Percentiles rank a stretch among this genome's conserved stretches.
Conservation (phyloP, 164 flowering plant genomes). For the Aristolochia californica region DNA sequence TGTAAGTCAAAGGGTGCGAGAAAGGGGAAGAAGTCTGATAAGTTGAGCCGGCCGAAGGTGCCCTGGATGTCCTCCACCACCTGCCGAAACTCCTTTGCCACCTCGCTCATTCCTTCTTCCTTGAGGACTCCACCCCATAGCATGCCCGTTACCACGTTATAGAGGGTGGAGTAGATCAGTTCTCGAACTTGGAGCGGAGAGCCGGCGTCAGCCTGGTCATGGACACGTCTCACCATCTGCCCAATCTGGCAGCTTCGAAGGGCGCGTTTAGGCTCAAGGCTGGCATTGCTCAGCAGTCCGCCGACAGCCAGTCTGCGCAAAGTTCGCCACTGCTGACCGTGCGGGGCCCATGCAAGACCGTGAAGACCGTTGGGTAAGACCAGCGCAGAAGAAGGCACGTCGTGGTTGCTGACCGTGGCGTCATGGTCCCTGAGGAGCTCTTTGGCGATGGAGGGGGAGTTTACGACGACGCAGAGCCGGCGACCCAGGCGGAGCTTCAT, state of each 20-base stretch:
- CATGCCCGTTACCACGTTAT: constrained; percentile 23
- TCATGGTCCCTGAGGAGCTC: constrained; percentile 7
- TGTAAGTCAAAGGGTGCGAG: constrained; percentile 37
- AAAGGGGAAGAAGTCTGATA: constrained; percentile 38
- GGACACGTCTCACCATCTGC: constrained; percentile 9
- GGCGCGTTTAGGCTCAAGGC: constrained; percentile 14
- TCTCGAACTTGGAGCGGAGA: constrained; percentile 12
- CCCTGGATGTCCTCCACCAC: constrained; percentile 19
- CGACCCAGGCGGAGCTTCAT: constrained; percentile 1
- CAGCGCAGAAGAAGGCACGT: background rate
- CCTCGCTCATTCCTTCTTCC: constrained; percentile 15
- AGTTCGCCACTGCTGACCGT: constrained; percentile 7
- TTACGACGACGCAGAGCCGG: constrained; percentile 3
- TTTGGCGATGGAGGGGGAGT: constrained; percentile 4
- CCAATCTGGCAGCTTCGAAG: constrained; percentile 17
- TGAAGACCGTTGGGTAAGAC: background rate
- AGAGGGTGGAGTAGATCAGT: constrained; percentile 9
- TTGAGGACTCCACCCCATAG: constrained; percentile 23
- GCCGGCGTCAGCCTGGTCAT: constrained; percentile 1
- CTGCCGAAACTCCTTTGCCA: constrained; percentile 28
- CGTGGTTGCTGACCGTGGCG: constrained; percentile 7
- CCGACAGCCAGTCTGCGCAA: background rate
- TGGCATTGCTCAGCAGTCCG: constrained; percentile 5
- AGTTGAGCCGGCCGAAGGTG: constrained; percentile 29
- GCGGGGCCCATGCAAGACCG: background rate